Evolutionary conservation across 148 eudicot species (phyloP).

Genomic region (Simmondsia chinensis): DNA sequence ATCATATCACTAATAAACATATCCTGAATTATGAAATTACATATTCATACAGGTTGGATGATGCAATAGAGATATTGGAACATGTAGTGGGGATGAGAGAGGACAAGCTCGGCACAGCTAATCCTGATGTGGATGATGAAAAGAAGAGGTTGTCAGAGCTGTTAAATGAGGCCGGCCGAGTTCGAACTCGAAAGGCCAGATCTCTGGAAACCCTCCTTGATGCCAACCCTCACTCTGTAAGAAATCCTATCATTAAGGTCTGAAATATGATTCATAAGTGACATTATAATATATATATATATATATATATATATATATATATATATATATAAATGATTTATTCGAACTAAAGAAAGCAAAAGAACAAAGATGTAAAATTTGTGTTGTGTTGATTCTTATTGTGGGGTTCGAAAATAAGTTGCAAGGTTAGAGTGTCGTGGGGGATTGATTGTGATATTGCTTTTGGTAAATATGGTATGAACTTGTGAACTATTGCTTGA

Average conservation of each 20-base stretch:
- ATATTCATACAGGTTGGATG: constrained; percentile 56
- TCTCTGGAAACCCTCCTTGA: constrained; percentile 77
- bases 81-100: constrained; percentile 85
- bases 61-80: constrained; percentile 81
- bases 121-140: constrained; percentile 89
- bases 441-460: no score
- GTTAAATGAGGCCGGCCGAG: constrained; percentile 80
- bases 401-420: no score
- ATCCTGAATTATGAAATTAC: no score
- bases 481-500: no score
- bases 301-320: no score
- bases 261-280: constrained; percentile 22
- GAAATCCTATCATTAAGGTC: constrained; percentile 41
- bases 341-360: no score
- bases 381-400: no score
- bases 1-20: no score
- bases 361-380: no score
- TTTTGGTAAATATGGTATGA: no score
- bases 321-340: no score
- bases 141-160: constrained; percentile 81
- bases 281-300: constrained; percentile 20
- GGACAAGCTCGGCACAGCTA: constrained; percentile 97
- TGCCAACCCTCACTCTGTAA: constrained; percentile 38
- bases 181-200: constrained; percentile 53
- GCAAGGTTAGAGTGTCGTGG: no score